These are phyloP conservation scores for Fagus sylvatica DNA, from an alignment of 306 rosid genomes.

Conservation along the genomic window DNA sequence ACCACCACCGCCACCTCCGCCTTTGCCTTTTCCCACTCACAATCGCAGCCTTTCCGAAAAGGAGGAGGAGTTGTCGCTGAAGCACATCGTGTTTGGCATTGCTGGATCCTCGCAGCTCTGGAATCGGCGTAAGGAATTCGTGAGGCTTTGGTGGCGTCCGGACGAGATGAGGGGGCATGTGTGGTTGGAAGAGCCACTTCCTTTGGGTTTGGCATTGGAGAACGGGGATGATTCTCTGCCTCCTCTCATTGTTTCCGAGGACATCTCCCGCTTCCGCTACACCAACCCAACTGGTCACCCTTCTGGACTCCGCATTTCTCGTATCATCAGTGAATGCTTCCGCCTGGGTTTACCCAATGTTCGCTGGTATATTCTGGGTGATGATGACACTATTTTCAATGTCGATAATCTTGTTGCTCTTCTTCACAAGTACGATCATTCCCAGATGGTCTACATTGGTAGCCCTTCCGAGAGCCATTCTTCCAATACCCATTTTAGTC, in stretches of 20 bases:
- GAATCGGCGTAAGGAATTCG: constrained; percentile 63
- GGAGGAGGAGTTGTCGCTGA: constrained; percentile 42
- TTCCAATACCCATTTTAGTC: constrained; percentile 73
- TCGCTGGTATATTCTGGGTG: constrained; percentile 71
- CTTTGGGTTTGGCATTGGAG: constrained; percentile 11
- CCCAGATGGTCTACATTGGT: constrained; percentile 81
- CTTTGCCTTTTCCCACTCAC: constrained; percentile 1
- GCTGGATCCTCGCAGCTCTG: constrained; percentile 77
- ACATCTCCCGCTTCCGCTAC: constrained; percentile 66
- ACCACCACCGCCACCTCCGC: constrained; percentile 18
- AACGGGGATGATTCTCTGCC: constrained; percentile 53
- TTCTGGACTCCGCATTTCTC: constrained; percentile 73
- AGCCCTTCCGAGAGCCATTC: constrained; percentile 83
- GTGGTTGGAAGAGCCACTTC: constrained; percentile 70
- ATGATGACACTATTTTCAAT: constrained; percentile 75
- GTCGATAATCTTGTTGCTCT: constrained; percentile 69
- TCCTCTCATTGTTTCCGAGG: constrained; percentile 62
- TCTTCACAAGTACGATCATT: constrained; percentile 67
- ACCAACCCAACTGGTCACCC: constrained; percentile 78
- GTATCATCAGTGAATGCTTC: constrained; percentile 65
- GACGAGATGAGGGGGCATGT: constrained; percentile 69
- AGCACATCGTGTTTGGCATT: constrained; percentile 68
- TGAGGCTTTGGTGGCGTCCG: constrained; percentile 80
- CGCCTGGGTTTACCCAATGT: constrained; percentile 52
- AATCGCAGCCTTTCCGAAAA: constrained; percentile 27